Evolutionary conservation across 805 yeast genomes (phyloP), one percentile per base, ranked within the genome.

Genomic region (Candida ortonii): DNA sequence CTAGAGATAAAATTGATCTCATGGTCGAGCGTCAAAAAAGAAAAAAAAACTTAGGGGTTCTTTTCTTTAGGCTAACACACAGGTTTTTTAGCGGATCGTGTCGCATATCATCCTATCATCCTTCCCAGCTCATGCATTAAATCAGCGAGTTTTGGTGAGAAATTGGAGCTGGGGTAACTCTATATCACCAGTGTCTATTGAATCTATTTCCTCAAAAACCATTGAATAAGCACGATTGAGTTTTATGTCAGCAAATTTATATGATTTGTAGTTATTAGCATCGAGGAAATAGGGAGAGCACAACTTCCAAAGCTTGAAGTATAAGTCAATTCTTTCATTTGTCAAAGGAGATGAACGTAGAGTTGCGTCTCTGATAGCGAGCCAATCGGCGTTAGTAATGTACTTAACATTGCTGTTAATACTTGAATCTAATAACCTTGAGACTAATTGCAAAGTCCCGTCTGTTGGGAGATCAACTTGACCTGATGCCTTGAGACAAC

Each of bases 351-450:
- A 37, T 3, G 78, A 66, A 33, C 63, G 60, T 26, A 76, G 66
- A 5, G 93, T 83, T n/a, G 90, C 84, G 57, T 80, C 88, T 63
- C 89, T 74, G 36, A 84, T 61, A 3, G 90, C 84, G 30, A 85
- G 81, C 90, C 90, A 84, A 61, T 84, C 90, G 10, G 93, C 90
- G 54, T 77, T 77, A 7, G 87, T 84, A 42, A 84, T 78, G 51
- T 73, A 76, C 16, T 56, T 58, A 44, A 72, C 71, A 6, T 77
- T 76, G 37, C 63, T 63, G 33, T 54, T 62, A 26, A 70, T 72
- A 37, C 78, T 78, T 35, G 74, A 67, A 27, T 43, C 38, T 9
- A 61, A 25, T n/a, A 62, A 39, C 6, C 47, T 42, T 13, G 43
- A 28, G 15, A 59, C 55, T 7, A 58, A 34, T 2, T 31, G 44